phyloP scores from a whole-genome alignment of 345 rosid species.

The Citrus inodora region DNA sequence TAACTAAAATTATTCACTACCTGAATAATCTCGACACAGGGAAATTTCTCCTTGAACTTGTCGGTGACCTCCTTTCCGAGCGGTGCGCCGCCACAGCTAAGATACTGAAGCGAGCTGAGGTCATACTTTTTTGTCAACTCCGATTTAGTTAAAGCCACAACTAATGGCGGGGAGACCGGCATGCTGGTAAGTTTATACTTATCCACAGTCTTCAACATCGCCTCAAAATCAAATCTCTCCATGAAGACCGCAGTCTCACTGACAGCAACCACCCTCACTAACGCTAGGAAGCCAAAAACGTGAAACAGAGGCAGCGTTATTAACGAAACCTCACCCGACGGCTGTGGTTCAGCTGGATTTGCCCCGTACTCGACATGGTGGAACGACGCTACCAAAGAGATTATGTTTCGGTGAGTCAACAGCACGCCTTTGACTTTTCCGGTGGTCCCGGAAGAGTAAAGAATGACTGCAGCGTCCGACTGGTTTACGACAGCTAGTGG shows the following conservation, averaged over 20 bases:
- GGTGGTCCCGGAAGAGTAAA: slow-evolving; percentile 83
- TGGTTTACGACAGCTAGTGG: slow-evolving; percentile 20
- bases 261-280: slow-evolving; percentile 36
- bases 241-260: slow-evolving; percentile 42
- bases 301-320: slow-evolving; percentile 43
- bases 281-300: slow-evolving; percentile 41
- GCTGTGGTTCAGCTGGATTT: no score
- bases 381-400: slow-evolving; percentile 46
- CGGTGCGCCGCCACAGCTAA: slow-evolving; percentile 83
- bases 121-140: slow-evolving; percentile 62
- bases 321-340: slow-evolving; percentile 27
- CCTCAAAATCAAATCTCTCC: slow-evolving; percentile 48
- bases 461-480: slow-evolving; percentile 62
- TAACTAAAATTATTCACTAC: slow-evolving; percentile 18
- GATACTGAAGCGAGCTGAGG: slow-evolving; percentile 48
- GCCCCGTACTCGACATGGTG: neutral
- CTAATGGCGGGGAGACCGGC: slow-evolving; percentile 77
- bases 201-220: slow-evolving; percentile 49
- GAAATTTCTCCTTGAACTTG: slow-evolving; percentile 65
- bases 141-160: slow-evolving; percentile 43
- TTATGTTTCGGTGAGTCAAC: slow-evolving; percentile 66
- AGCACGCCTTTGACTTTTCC: slow-evolving; percentile 70
- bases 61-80: slow-evolving; percentile 62
- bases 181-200: slow-evolving; percentile 50
- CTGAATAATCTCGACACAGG: slow-evolving; percentile 55